Conservation (phyloP, 176 grass and related monocot species). For the Carex scoparia region DNA sequence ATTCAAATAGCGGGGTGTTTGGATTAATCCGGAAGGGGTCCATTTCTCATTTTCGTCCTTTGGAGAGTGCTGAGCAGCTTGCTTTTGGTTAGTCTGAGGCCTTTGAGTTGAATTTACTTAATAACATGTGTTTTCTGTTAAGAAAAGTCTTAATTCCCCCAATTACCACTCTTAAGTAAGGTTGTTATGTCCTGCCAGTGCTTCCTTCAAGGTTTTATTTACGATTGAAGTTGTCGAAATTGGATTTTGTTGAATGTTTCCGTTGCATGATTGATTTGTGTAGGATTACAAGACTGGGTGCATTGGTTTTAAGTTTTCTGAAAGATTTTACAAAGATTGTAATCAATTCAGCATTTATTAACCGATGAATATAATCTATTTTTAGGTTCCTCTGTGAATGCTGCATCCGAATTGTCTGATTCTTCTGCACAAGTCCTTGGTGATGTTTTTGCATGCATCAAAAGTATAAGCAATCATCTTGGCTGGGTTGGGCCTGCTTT, state of each 20-base stretch:
- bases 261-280: background rate
- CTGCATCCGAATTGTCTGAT: slow-evolving; percentile 31
- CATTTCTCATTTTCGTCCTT: slow-evolving; percentile 80
- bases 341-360: background rate
- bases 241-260: background rate
- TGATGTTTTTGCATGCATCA: slow-evolving; percentile 91
- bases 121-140: slow-evolving; percentile 2
- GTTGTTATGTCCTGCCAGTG: background rate
- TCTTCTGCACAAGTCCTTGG: slow-evolving; percentile 40
- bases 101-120: background rate
- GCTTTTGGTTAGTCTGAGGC: slow-evolving; percentile 54
- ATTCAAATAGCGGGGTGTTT: slow-evolving; percentile 55
- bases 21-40: slow-evolving; percentile 90
- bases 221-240: background rate
- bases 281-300: slow-evolving; percentile 1
- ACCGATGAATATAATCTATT: slow-evolving; percentile 14
- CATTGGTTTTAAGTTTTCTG: background rate
- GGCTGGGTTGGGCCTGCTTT: slow-evolving; percentile 68
- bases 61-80: slow-evolving; percentile 64
- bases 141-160: background rate
- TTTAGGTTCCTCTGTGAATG: slow-evolving; percentile 72
- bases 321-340: background rate
- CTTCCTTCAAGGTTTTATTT: background rate
- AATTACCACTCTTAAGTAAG: background rate
- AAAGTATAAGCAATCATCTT: slow-evolving; percentile 66